Evolutionary conservation across 148 eudicot genomes (phyloP), one percentile per base, ranked within the genome.

Genomic region (Rhododendron mucronatum): DNA sequence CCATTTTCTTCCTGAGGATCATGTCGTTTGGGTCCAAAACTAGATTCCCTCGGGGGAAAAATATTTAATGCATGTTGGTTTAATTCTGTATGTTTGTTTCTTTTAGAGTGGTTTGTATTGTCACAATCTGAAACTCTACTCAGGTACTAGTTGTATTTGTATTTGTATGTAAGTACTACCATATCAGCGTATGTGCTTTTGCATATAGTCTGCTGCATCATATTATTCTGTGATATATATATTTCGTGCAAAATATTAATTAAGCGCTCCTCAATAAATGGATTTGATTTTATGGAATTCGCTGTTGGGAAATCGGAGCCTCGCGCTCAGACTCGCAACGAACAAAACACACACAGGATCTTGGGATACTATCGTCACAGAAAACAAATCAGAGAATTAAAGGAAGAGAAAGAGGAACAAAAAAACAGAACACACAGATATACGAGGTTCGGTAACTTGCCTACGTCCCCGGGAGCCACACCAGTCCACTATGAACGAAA

Each of bases 1-100:
- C 89, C 89, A 87, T 71, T 87, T 30, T 82, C 89, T 84, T 33
- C 89, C 89, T 2, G 83, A 84, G 76, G 89, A 87, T 71, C 86
- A 80, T 15, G 57, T 87, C 26, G 89, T 87, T 18, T 87, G 89
- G 89, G 86, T 87, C 71, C 45, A 80, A 7, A 79, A 84, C 75
- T 87, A 84, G 79, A 47, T 71, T 33, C 33, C 63, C 76, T 33
- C 76, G 0, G 4, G 21, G 23, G 5, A 37, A 5, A 13, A 23
- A 63, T 11, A 67, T 26, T 26, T 4, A 71, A 0, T 20, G 76
- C 10, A 6, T 71, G 37, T 33, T 5, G 15, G 76, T 71, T 67
- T 26, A 26, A 67, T 67, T 67, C 5, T 12, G 0, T 59, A 51
- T 51, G 74, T 67, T 33, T 14, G 21, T 30, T 69, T 37, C 7